Percentiles rank a stretch among this genome's conserved stretches.
Evolutionary conservation across 177 flowering plant species (phyloP).

Genomic region (Vitis hybrid): DNA sequence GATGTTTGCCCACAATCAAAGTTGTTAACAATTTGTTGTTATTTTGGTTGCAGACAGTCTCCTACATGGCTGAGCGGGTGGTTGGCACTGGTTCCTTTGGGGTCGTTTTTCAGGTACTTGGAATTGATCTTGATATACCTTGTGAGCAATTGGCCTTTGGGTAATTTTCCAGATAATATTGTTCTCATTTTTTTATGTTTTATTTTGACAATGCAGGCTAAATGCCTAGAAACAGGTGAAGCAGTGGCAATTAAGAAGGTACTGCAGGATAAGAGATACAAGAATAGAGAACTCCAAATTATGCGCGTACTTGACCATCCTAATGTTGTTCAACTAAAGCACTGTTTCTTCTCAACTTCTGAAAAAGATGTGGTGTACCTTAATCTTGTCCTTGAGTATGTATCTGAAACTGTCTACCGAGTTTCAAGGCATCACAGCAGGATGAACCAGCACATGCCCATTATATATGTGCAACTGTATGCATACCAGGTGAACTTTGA

Average conservation of each 20-base stretch:
- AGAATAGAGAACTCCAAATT: slow-evolving; percentile 90
- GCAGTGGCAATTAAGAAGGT: slow-evolving; percentile 96
- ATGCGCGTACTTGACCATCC: slow-evolving; percentile 89
- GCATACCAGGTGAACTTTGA: slow-evolving; percentile 74
- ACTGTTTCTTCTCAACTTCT: slow-evolving; percentile 88
- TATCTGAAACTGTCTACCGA: slow-evolving; percentile 84
- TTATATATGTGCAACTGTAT: slow-evolving; percentile 74
- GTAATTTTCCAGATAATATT: neutral
- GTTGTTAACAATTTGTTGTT: slow-evolving; percentile 1
- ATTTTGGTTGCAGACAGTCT: slow-evolving; percentile 57
- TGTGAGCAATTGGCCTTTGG: neutral
- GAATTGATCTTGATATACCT: neutral
- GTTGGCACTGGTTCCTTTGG: slow-evolving; percentile 99
- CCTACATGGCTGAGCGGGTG: slow-evolving; percentile 96
- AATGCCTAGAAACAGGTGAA: slow-evolving; percentile 90
- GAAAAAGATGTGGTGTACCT: slow-evolving; percentile 89
- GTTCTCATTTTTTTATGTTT: neutral
- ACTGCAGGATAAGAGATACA: slow-evolving; percentile 95
- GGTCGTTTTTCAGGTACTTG: slow-evolving; percentile 87
- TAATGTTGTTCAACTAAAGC: slow-evolving; percentile 81
- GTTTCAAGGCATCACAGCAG: slow-evolving; percentile 71
- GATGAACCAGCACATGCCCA: slow-evolving; percentile 78
- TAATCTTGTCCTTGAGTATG: slow-evolving; percentile 88
- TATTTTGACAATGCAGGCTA: slow-evolving; percentile 50
- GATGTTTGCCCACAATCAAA: neutral